These are phyloP conservation scores for Tolypocladium album DNA, from an alignment of 2,329 filamentous ascomycete species.

Conservation along the genomic window DNA sequence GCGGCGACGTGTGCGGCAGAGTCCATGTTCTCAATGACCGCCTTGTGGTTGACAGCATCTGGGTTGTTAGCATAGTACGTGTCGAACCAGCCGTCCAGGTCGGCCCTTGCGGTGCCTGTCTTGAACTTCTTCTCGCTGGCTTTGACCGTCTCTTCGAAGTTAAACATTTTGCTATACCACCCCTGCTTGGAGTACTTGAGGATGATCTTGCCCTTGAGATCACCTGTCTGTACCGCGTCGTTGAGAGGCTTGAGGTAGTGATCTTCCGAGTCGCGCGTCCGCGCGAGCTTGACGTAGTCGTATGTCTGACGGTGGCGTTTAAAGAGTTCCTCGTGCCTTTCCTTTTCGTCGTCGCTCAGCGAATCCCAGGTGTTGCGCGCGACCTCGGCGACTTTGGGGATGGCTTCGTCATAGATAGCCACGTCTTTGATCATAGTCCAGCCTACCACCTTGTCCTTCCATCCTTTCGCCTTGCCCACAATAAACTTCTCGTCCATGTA, in stretches of 20 bases:
- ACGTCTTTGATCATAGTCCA: background rate
- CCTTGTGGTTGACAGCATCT: background rate
- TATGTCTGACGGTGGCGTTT: background rate
- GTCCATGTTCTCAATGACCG: background rate
- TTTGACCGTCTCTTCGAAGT: background rate
- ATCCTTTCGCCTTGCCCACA: background rate
- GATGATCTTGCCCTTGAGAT: background rate
- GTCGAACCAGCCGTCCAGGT: background rate
- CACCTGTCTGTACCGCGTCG: background rate
- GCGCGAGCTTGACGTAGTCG: background rate
- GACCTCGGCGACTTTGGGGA: background rate
- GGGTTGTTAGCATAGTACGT: background rate
- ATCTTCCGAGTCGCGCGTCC: background rate
- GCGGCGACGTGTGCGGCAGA: background rate
- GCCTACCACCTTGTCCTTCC: background rate
- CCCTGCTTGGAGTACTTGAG: background rate
- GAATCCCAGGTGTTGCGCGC: background rate
- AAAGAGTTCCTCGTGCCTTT: background rate
- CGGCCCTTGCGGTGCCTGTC: background rate
- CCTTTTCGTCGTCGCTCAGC: background rate
- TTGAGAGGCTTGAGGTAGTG: background rate
- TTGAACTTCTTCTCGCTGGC: background rate
- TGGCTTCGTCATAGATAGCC: background rate
- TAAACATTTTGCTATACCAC: background rate
- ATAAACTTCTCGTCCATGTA: background rate